phyloP scores from a whole-genome alignment of 164 flowering plant species.

The Magnolia changhungtana region DNA sequence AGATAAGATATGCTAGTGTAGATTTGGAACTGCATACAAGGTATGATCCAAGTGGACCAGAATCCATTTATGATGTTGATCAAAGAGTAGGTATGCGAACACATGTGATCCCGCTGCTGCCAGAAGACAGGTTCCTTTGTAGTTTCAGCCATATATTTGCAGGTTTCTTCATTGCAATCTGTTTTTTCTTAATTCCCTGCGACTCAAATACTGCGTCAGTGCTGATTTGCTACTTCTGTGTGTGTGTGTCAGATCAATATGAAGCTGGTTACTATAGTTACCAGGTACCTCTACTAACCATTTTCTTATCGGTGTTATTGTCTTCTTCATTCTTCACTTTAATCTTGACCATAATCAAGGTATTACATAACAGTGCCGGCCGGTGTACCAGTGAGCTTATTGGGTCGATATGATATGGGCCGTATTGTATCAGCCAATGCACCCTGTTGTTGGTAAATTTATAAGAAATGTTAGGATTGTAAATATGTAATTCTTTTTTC shows the following conservation, averaged over 20 bases:
- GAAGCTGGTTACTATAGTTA: constrained; percentile 99
- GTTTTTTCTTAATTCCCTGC: background rate
- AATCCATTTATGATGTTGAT: constrained; percentile 81
- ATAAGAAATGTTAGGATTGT: no score
- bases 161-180: constrained; percentile 36
- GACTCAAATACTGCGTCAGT: background rate
- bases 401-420: no score
- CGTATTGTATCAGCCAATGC: no score
- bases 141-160: constrained; percentile 97
- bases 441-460: no score
- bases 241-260: constrained; percentile 64
- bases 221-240: background rate
- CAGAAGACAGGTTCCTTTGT: constrained; percentile 90
- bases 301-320: background rate
- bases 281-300: constrained; percentile 52
- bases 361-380: no score
- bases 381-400: no score
- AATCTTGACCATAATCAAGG: background rate
- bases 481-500: no score
- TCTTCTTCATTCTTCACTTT: background rate
- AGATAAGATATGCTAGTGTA: constrained; percentile 74
- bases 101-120: constrained; percentile 77
- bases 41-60: constrained; percentile 79
- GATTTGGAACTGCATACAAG: constrained; percentile 84
- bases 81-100: constrained; percentile 58